Evolutionary conservation across 768 basidiomycete species (phyloP).

Genomic region (Boletus rubropictus): DNA sequence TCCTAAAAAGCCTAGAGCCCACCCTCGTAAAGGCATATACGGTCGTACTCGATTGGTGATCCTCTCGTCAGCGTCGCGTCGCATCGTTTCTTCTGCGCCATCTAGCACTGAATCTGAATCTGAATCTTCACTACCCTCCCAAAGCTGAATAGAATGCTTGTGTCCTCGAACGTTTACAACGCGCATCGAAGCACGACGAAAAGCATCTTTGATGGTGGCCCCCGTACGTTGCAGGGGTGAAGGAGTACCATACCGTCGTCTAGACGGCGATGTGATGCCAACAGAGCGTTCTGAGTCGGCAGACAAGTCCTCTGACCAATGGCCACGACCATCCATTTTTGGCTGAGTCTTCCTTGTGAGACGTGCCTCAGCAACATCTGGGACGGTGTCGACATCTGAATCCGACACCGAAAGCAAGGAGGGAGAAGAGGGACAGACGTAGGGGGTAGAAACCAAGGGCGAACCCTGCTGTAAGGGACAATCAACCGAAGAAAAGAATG

Average conservation of each 20-base stretch:
- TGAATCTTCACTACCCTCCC: conserved; percentile 40
- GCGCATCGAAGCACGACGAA: conserved; percentile 63
- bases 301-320: conserved; percentile 21
- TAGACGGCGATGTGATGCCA: conserved; percentile 34
- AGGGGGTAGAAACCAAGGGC: conserved; percentile 38
- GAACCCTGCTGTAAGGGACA: conserved; percentile 30
- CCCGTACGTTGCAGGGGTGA: conserved; percentile 61
- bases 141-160: conserved; percentile 53
- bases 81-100: conserved; percentile 35
- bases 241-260: conserved; percentile 40
- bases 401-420: conserved; percentile 40
- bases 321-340: conserved; percentile 24
- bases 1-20: conserved; percentile 73
- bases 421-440: conserved; percentile 45
- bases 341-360: conserved; percentile 46
- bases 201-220: conserved; percentile 50
- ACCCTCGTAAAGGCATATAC: conserved; percentile 58
- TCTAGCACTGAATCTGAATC: conserved; percentile 28
- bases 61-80: conserved; percentile 23
- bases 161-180: conserved; percentile 74
- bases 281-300: conserved; percentile 48
- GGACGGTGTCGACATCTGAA: conserved; percentile 36
- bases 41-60: conserved; percentile 39
- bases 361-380: conserved; percentile 55
- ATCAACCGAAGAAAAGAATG: conserved; percentile 41